Evolutionary conservation across 2,329 filamentous ascomycete genomes (phyloP).

Genomic region (Gnomoniopsis smithogilvyi): DNA sequence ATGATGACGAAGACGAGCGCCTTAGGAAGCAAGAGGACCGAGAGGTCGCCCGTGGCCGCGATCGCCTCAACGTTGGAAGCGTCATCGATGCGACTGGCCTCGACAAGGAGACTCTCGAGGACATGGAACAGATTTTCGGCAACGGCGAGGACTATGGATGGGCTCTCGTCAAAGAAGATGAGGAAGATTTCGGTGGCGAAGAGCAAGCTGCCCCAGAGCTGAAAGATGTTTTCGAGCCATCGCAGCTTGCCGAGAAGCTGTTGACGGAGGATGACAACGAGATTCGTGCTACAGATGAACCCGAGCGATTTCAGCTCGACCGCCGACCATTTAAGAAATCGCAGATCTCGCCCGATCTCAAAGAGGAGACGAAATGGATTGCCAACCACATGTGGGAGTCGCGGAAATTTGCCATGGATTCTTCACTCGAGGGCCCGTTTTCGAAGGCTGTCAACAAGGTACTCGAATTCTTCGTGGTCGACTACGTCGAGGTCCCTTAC

Average conservation of each 20-base stretch:
- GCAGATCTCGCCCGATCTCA: slow-evolving; percentile 67
- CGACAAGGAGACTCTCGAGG: slow-evolving; percentile 88
- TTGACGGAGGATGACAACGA: slow-evolving; percentile 93
- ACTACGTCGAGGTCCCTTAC: slow-evolving; percentile 94
- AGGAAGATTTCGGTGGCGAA: slow-evolving; percentile 75
- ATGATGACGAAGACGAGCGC: slow-evolving; percentile 78
- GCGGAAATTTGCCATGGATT: slow-evolving; percentile 68
- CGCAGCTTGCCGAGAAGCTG: slow-evolving; percentile 88
- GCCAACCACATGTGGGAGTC: slow-evolving; percentile 85
- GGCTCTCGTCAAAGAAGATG: slow-evolving; percentile 84
- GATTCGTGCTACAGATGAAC: slow-evolving; percentile 84
- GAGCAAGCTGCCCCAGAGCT: slow-evolving; percentile 79
- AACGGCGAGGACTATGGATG: slow-evolving; percentile 95
- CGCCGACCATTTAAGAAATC: slow-evolving; percentile 84
- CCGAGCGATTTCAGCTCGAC: slow-evolving; percentile 90
- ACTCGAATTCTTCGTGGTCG: slow-evolving; percentile 89
- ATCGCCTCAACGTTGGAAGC: slow-evolving; percentile 56
- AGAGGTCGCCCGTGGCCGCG: slow-evolving; percentile 77
- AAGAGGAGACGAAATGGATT: slow-evolving; percentile 90
- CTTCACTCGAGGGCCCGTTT: slow-evolving; percentile 69
- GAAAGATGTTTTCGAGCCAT: slow-evolving; percentile 97
- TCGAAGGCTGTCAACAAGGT: slow-evolving; percentile 87
- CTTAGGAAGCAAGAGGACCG: slow-evolving; percentile 77
- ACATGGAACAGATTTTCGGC: slow-evolving; percentile 95
- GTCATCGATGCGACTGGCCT: slow-evolving; percentile 79